These are phyloP conservation scores for Aspergillus ibericus DNA, from an alignment of 2,329 filamentous ascomycete genomes.

Conservation along the genomic window DNA sequence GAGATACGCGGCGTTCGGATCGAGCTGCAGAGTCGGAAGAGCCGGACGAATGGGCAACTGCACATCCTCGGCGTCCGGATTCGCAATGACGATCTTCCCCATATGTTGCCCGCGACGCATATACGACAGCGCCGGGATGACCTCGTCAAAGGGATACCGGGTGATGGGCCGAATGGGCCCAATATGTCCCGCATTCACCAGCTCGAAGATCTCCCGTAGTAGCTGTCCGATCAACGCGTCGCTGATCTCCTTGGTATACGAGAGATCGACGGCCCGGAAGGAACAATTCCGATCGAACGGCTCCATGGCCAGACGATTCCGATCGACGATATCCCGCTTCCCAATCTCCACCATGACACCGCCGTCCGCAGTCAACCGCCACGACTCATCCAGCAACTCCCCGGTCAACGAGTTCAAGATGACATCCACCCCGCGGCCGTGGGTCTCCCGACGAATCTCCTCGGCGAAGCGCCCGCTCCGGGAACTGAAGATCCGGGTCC, in stretches of 20 bases:
- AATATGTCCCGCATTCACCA: not conserved
- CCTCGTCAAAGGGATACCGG: conserved; percentile 1
- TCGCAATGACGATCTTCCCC: conserved; percentile 45
- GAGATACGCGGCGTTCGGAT: conserved; percentile 7
- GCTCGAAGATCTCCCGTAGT: conserved; percentile 4
- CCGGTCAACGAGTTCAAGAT: conserved; percentile 13
- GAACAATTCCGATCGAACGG: conserved; percentile 15
- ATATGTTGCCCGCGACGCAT: conserved; percentile 38
- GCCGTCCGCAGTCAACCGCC: conserved; percentile 8
- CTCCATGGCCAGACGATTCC: conserved; percentile 13
- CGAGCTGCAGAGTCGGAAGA: no score
- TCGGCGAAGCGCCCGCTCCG: conserved; percentile 16
- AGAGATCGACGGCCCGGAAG: conserved; percentile 19
- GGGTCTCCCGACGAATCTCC: conserved; percentile 17
- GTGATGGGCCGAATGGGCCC: conserved; percentile 6
- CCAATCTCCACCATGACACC: not conserved
- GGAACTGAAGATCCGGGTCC: conserved; percentile 26
- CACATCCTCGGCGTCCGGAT: no score
- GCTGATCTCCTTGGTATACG: not conserved
- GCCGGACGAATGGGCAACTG: no score
- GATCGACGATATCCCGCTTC: not conserved
- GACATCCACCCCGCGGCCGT: conserved; percentile 25
- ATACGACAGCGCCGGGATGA: conserved; percentile 26
- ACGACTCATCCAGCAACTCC: conserved; percentile 18
- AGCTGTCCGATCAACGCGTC: no score